Base-by-base conservation (phyloP, 2,329 filamentous ascomycete species). In the Pleurostoma richardsiae region DNA sequence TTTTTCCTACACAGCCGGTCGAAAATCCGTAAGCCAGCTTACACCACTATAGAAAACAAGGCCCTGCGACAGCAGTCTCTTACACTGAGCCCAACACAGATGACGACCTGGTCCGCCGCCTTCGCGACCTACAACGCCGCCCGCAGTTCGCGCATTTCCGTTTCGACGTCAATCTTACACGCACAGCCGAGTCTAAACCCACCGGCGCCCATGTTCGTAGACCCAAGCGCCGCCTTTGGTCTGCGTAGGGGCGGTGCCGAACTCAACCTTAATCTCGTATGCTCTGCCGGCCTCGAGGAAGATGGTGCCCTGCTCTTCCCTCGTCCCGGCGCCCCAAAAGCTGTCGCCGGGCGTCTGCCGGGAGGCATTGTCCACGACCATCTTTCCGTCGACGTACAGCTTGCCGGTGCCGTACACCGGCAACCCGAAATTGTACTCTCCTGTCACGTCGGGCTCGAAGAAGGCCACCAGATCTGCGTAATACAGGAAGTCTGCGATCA, bases 81-180 rank as follows among this genome's bases (percentile, higher is more conserved):
- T 19, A 19, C 70, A 53, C 83, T 81, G 29, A 81, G 66, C 8
- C 81, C 81, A 7, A 78, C 74, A 49, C 81, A 76, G 10, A 84
- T 63, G 26, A 85, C 67, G 11, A 82, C 80, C 50, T 82, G 76
- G 39, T 83, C 79, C 1, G 73, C 72, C 10, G 72, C 65, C 52
- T 71, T 70, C n/a, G 82, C 80, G 10, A 75, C 64, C 10, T 72
- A 64, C 6, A 78, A 74, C 4, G 79, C 80, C n/a, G n/a, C n/a
- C n/a, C n/a, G n/a, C n/a, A n/a, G n/a, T 49, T 77, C 52, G 41
- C 33, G 30, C 4, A 56, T 30, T 38, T 49, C 53, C 29, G 46
- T 40, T 28, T 55, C 48, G 3, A 33, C 39, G 29, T 57, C 45
- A 29, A 55, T 51, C 10, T 44, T 52, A 19, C 52, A 49, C 44